phyloP scores from a whole-genome alignment of 306 rosid genomes.

The Dalbergia cultrata region DNA sequence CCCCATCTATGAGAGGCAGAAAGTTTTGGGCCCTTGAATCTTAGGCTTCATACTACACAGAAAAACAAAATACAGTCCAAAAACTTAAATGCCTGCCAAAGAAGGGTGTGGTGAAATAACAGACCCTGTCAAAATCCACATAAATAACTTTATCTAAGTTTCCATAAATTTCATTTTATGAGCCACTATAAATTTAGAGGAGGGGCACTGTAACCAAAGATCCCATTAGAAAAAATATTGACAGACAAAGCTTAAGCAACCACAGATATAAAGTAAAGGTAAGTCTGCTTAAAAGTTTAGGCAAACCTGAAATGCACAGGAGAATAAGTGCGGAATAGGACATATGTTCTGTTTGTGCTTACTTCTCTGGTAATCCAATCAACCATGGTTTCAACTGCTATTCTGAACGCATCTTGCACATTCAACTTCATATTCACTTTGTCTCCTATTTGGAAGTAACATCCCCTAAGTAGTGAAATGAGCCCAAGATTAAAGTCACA shows the following conservation, averaged over 20 bases:
- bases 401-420: conserved; percentile 67
- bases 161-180: background rate
- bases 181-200: background rate
- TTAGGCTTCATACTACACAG: background rate
- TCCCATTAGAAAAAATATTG: conserved; percentile 22
- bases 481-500: conserved; percentile 45
- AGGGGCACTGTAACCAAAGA: background rate
- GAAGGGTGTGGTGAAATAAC: background rate
- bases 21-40: conserved; percentile 4
- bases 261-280: conserved; percentile 17
- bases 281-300: conserved; percentile 26
- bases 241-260: conserved; percentile 38
- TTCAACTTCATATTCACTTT: conserved; percentile 84
- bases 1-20: conserved; percentile 4
- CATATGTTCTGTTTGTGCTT: conserved; percentile 73
- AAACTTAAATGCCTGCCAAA: background rate
- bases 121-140: conserved; percentile 10
- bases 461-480: conserved; percentile 66
- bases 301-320: conserved; percentile 94
- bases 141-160: conserved; percentile 5
- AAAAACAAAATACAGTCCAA: conserved; percentile 15
- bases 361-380: conserved; percentile 73
- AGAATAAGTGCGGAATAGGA: conserved; percentile 83
- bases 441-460: conserved; percentile 81
- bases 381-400: conserved; percentile 69